These are phyloP conservation scores for Diplodia corticola DNA, from an alignment of 2,329 filamentous ascomycete genomes.

Conservation along the genomic window DNA sequence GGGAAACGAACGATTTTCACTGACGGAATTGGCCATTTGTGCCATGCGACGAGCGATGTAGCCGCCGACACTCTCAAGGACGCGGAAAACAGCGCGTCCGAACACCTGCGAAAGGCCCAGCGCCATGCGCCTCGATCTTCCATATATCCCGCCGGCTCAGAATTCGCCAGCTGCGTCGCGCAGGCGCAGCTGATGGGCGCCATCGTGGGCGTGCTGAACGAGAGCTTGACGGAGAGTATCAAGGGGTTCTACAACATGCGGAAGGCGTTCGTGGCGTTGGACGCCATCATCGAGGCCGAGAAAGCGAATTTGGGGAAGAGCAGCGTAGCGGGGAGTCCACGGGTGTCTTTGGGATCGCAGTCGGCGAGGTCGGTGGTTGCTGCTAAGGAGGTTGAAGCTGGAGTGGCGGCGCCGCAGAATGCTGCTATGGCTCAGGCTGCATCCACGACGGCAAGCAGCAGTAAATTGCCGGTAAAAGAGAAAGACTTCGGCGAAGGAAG, in stretches of 20 bases:
- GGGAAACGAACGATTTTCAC: not conserved
- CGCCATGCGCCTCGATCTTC: constrained; percentile 42
- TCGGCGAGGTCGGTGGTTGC: not conserved
- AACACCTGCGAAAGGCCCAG: constrained; percentile 74
- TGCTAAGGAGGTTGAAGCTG: not conserved
- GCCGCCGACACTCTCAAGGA: constrained; percentile 70
- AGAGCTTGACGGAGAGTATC: constrained; percentile 87
- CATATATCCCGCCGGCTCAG: constrained; percentile 80
- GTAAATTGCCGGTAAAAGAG: constrained; percentile 24
- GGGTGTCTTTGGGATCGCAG: constrained; percentile 1
- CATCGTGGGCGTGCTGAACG: constrained; percentile 84
- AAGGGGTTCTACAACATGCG: constrained; percentile 90
- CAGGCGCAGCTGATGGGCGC: constrained; percentile 88
- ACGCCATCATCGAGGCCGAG: constrained; percentile 76
- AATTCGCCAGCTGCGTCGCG: constrained; percentile 81
- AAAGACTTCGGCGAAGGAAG: constrained; percentile 7
- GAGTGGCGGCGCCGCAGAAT: not conserved
- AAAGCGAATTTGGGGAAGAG: constrained; percentile 54
- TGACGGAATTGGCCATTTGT: not conserved
- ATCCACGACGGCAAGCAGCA: not conserved
- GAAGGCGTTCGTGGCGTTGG: constrained; percentile 82
- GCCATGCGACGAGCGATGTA: constrained; percentile 28
- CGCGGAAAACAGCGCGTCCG: constrained; percentile 74
- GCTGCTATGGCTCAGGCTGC: not conserved
- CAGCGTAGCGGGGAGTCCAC: constrained; percentile 29